Conservation (phyloP, 164 flowering plant species). For the Vitis riparia region DNA sequence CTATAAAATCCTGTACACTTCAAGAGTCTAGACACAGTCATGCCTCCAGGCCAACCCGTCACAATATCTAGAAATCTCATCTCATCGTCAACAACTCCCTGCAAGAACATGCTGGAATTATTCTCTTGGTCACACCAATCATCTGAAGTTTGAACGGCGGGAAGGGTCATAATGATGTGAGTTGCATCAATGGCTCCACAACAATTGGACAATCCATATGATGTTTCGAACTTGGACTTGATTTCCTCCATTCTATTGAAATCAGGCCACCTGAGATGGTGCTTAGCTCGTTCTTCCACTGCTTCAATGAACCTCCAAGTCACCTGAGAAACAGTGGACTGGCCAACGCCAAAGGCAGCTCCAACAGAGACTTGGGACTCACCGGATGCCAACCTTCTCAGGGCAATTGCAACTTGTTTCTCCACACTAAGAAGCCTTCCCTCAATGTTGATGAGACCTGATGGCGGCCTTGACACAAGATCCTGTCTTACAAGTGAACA, state of each 20-base stretch:
- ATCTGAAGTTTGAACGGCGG: slow-evolving; percentile 91
- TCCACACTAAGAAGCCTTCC: slow-evolving; percentile 97
- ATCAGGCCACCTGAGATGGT: slow-evolving; percentile 91
- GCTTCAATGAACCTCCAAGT: slow-evolving; percentile 98
- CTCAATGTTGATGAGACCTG: slow-evolving; percentile 97
- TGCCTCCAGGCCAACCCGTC: slow-evolving; percentile 69
- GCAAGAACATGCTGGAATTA: slow-evolving; percentile 89
- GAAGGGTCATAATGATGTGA: slow-evolving; percentile 90
- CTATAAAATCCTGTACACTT: slow-evolving; percentile 70
- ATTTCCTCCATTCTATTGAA: slow-evolving; percentile 46
- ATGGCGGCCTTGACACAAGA: slow-evolving; percentile 96
- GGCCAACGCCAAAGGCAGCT: slow-evolving; percentile 91
- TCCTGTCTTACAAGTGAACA: slow-evolving; percentile 90
- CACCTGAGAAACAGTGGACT: slow-evolving; percentile 95
- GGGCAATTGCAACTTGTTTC: slow-evolving; percentile 93
- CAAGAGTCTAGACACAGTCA: slow-evolving; percentile 50
- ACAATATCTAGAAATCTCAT: slow-evolving; percentile 85
- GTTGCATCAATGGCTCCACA: slow-evolving; percentile 92
- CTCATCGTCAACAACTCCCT: slow-evolving; percentile 81
- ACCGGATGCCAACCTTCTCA: slow-evolving; percentile 93
- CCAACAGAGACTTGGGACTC: slow-evolving; percentile 97
- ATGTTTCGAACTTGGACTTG: slow-evolving; percentile 58
- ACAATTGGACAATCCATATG: slow-evolving; percentile 73
- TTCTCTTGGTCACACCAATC: slow-evolving; percentile 89
- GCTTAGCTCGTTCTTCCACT: slow-evolving; percentile 85